These are phyloP conservation scores for Annona squamosa DNA, from an alignment of 164 flowering plant species.

Conservation along the genomic window DNA sequence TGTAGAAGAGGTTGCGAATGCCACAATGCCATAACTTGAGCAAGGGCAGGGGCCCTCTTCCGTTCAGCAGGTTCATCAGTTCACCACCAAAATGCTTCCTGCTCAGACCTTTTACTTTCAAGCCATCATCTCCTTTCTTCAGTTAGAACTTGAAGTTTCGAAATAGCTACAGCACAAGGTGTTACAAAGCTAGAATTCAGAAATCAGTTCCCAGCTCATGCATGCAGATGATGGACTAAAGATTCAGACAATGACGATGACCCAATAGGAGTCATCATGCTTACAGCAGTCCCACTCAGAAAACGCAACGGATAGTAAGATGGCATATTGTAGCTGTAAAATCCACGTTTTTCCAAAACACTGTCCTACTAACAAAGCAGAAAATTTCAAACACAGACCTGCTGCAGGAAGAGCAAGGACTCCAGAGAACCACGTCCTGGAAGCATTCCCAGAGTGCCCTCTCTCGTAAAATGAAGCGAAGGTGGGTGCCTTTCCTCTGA, in stretches of 20 bases:
- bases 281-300: not conserved
- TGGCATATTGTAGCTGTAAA: not conserved
- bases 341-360: not conserved
- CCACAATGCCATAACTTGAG: slow-evolving; percentile 35
- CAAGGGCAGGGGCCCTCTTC: slow-evolving; percentile 57
- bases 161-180: not conserved
- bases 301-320: not conserved
- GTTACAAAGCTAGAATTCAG: not conserved
- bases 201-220: not conserved
- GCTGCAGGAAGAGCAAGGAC: slow-evolving; percentile 76
- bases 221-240: not conserved
- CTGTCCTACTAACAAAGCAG: not conserved
- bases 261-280: not conserved
- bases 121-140: slow-evolving; percentile 40
- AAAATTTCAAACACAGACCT: slow-evolving; percentile 39
- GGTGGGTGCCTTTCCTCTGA: slow-evolving; percentile 40
- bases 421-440: slow-evolving; percentile 62
- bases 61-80: slow-evolving; percentile 19
- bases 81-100: slow-evolving; percentile 23
- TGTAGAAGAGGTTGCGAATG: slow-evolving; percentile 57
- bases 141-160: slow-evolving; percentile 9
- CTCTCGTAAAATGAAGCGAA: slow-evolving; percentile 40
- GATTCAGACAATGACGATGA: not conserved
- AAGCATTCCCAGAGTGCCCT: slow-evolving; percentile 35
- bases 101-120: slow-evolving; percentile 55